Conservation (phyloP, 768 basidiomycete species). For the Pleurotus citrinopileatus region DNA sequence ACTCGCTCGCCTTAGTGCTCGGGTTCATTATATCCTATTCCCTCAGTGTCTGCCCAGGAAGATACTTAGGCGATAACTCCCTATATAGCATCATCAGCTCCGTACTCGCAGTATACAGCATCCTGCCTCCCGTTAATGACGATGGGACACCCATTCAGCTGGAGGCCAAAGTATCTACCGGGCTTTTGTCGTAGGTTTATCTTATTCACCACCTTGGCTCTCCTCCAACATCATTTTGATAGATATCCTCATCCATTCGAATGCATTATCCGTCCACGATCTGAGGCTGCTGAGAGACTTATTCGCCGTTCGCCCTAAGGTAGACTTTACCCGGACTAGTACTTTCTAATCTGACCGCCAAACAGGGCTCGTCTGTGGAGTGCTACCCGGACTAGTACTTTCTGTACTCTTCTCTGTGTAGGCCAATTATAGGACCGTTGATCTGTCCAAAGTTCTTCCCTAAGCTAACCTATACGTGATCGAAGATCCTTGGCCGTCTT, state of each 20-base stretch:
- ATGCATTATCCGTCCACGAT: conserved; percentile 8
- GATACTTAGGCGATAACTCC: conserved; percentile 15
- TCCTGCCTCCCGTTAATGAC: conserved; percentile 12
- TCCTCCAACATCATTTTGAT: background rate
- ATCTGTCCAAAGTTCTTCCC: too few species aligned
- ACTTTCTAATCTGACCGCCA: too few species aligned
- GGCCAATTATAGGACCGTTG: too few species aligned
- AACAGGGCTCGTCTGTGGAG: too few species aligned
- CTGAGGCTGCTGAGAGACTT: background rate
- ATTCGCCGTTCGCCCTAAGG: background rate
- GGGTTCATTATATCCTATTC: background rate
- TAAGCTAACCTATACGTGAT: too few species aligned
- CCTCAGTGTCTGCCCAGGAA: conserved; percentile 20
- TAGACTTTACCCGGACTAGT: too few species aligned
- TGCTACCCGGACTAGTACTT: too few species aligned
- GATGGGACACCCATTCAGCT: conserved; percentile 1
- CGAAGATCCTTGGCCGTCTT: too few species aligned
- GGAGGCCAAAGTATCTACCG: background rate
- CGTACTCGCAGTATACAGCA: conserved; percentile 16
- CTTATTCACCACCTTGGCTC: background rate
- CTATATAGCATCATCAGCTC: conserved; percentile 16
- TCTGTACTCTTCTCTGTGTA: too few species aligned
- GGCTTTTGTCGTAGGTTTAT: background rate
- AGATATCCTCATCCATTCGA: conserved; percentile 9
- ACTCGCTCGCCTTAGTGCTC: background rate